phyloP scores from a whole-genome alignment of 176 grass and related monocot species.

The Carex kokanica region DNA sequence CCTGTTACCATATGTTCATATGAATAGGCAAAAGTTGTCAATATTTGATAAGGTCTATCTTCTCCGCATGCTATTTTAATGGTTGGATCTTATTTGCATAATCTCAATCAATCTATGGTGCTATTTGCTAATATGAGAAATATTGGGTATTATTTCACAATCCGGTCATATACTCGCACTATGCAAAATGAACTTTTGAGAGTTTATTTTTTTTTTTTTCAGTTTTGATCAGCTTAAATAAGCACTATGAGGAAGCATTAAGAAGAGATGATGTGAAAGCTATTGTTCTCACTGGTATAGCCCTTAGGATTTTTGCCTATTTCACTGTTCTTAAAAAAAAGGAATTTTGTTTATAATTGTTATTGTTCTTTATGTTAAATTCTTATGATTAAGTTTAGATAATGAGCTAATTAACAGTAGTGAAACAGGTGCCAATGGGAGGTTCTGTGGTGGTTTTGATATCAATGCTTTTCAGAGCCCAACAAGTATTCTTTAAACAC shows the following conservation, averaged over 20 bases:
- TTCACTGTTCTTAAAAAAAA: not conserved
- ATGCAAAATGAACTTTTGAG: conserved; percentile 2
- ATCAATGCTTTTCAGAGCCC: conserved; percentile 48
- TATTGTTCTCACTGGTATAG: conserved; percentile 76
- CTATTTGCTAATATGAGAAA: not conserved
- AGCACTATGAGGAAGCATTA: conserved; percentile 45
- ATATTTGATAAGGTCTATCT: not conserved
- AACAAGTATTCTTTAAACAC: conserved; percentile 40
- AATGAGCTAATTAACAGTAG: not conserved
- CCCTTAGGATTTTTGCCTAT: not conserved
- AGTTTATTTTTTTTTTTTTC: not conserved
- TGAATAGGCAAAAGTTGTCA: not conserved
- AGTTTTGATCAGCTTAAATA: conserved; percentile 65
- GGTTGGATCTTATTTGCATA: too few species aligned
- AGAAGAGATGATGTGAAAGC: conserved; percentile 76
- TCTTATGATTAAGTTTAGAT: not conserved
- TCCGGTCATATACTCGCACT: not conserved
- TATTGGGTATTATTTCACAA: not conserved
- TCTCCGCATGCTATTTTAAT: too few species aligned
- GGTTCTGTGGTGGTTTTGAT: conserved; percentile 85
- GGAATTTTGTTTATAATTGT: not conserved
- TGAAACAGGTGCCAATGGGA: conserved; percentile 57
- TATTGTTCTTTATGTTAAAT: not conserved
- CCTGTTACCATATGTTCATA: too few species aligned
- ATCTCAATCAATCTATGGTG: too few species aligned